Evolutionary conservation across 176 grass and related monocot species (phyloP).

Genomic region (Oryza glumipatula): DNA sequence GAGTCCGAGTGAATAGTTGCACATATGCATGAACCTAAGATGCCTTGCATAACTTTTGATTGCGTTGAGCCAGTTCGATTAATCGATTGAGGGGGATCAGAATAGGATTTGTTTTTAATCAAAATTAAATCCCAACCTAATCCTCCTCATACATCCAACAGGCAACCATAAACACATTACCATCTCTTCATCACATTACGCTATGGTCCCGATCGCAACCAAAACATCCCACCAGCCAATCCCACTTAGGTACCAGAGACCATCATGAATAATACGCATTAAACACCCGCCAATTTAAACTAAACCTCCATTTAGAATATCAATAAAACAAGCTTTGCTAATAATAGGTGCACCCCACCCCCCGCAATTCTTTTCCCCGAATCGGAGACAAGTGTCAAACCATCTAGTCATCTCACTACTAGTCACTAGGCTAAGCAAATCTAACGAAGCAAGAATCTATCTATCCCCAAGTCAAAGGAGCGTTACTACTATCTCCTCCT

Average conservation of each 20-base stretch:
- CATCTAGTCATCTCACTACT: neutral
- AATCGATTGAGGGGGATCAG: neutral
- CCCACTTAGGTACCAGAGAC: neutral
- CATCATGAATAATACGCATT: constrained; percentile 16
- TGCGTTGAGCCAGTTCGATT: neutral
- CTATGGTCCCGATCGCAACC: neutral
- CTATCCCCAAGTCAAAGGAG: neutral
- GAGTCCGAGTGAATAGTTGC: neutral
- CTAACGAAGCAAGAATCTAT: constrained; percentile 24
- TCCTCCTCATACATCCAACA: neutral
- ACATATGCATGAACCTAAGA: neutral
- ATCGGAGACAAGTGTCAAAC: constrained; percentile 17
- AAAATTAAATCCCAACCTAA: neutral
- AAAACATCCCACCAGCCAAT: neutral
- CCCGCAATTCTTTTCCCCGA: neutral
- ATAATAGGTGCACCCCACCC: neutral
- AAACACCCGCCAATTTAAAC: constrained; percentile 13
- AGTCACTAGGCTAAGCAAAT: constrained; percentile 29
- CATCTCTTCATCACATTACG: constrained; percentile 8
- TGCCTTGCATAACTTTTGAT: neutral
- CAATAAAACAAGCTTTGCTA: neutral
- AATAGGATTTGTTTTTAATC: neutral
- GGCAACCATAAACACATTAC: constrained; percentile 6
- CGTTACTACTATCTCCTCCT: neutral
- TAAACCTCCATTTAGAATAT: constrained; percentile 16